Evolutionary conservation across 345 rosid genomes (phyloP).

Genomic region (Aquilaria yunnanensis): DNA sequence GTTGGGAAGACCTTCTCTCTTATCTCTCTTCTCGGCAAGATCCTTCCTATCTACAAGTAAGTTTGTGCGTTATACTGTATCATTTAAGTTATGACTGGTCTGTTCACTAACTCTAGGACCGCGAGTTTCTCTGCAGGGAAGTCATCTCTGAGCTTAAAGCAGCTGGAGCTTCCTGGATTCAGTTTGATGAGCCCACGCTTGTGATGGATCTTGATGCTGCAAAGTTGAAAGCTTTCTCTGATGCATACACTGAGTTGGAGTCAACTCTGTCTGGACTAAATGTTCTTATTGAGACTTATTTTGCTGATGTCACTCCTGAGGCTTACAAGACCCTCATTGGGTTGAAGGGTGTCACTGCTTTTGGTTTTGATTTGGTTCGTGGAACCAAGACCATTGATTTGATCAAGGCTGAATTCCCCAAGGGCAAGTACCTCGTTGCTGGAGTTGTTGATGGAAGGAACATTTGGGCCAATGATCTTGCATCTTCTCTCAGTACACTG

Average conservation of each 20-base stretch:
- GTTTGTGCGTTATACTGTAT: conserved; percentile 6
- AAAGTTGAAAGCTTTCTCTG: conserved; percentile 74
- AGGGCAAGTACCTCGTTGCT: conserved; percentile 85
- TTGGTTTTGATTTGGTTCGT: conserved; percentile 86
- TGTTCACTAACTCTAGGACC: conserved; percentile 4
- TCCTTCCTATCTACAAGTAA: conserved; percentile 92
- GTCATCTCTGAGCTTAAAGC: conserved; percentile 84
- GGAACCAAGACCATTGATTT: conserved; percentile 77
- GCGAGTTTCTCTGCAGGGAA: conserved; percentile 49
- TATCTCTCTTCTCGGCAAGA: conserved; percentile 83
- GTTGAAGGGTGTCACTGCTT: conserved; percentile 82
- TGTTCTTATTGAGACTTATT: conserved; percentile 88
- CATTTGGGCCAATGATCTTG: conserved; percentile 97
- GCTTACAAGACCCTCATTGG: conserved; percentile 73
- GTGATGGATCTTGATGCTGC: conserved; percentile 87
- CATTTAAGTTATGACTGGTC: background rate
- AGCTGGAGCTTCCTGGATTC: conserved; percentile 96
- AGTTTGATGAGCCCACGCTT: conserved; percentile 88
- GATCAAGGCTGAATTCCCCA: conserved; percentile 74
- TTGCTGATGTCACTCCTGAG: conserved; percentile 83
- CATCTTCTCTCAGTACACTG: conserved; percentile 62
- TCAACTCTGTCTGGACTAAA: conserved; percentile 75
- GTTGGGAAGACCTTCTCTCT: conserved; percentile 74
- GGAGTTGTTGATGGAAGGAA: conserved; percentile 98
- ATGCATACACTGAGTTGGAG: conserved; percentile 73